These are phyloP conservation scores for Kregervanrija delftensis DNA, from an alignment of 805 yeast species.

Conservation along the genomic window DNA sequence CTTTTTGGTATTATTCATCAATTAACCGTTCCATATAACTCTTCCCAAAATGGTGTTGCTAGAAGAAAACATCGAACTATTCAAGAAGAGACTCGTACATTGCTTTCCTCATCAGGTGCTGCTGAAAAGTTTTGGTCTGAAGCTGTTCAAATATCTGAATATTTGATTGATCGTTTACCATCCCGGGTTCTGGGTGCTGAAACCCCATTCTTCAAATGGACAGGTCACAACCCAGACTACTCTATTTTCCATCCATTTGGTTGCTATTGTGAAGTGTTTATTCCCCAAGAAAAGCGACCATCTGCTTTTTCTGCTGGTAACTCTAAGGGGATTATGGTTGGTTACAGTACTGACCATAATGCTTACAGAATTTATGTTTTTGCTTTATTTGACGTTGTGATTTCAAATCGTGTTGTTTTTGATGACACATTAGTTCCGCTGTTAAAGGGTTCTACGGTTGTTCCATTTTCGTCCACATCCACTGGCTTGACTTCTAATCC, in stretches of 20 bases:
- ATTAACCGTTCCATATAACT: slow-evolving; percentile 4
- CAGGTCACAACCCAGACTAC: slow-evolving; percentile 1
- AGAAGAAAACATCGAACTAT: slow-evolving; percentile 6
- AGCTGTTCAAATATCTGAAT: too few relatives aligned
- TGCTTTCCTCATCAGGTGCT: slow-evolving; percentile 1
- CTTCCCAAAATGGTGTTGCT: slow-evolving; percentile 10
- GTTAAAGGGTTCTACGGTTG: too few relatives aligned
- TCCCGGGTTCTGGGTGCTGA: neutral
- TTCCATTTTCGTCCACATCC: too few relatives aligned
- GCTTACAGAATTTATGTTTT: slow-evolving; percentile 5
- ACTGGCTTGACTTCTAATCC: too few relatives aligned
- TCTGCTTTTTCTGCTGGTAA: neutral
- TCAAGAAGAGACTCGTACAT: neutral
- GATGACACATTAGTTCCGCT: too few relatives aligned
- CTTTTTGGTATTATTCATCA: slow-evolving; percentile 7
- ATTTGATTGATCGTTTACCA: slow-evolving; percentile 2
- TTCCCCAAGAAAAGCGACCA: slow-evolving; percentile 1
- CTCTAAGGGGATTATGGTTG: slow-evolving; percentile 3
- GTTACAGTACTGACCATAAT: slow-evolving; percentile 2
- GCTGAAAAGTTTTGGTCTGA: slow-evolving; percentile 2
- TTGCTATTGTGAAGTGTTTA: too few relatives aligned
- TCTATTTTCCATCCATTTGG: slow-evolving; percentile 2
- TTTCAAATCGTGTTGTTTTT: too few relatives aligned
- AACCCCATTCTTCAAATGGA: slow-evolving; percentile 2
- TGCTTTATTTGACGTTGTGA: slow-evolving; percentile 11